phyloP scores from a whole-genome alignment of 1,139 yeast species.

The Lizanozyma gosingica region DNA sequence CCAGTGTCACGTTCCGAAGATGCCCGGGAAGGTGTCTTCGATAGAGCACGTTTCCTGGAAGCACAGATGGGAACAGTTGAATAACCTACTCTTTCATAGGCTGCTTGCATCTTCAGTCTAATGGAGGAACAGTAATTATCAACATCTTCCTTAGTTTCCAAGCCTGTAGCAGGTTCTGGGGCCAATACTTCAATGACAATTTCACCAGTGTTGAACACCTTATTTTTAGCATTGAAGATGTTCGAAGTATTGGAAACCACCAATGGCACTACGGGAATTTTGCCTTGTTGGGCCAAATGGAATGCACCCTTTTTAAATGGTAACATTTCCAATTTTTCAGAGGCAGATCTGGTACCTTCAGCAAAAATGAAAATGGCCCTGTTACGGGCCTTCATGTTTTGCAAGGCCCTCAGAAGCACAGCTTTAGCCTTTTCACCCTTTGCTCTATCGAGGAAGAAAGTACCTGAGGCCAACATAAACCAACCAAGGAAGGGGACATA shows the following conservation, averaged over 20 bases:
- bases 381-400: conserved; percentile 46
- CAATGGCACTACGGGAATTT: conserved; percentile 79
- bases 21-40: background rate
- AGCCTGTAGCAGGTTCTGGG: conserved; percentile 51
- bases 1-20: conserved; percentile 3
- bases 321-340: conserved; percentile 55
- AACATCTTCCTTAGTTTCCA: conserved; percentile 51
- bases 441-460: conserved; percentile 84
- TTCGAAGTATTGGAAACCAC: conserved; percentile 81
- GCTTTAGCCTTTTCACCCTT: conserved; percentile 66
- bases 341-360: conserved; percentile 89
- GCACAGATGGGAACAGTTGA: background rate
- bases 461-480: conserved; percentile 87
- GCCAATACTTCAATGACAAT: conserved; percentile 59
- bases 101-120: background rate
- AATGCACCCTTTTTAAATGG: conserved; percentile 97
- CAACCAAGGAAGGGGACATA: conserved; percentile 92
- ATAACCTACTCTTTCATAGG: background rate
- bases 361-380: conserved; percentile 83
- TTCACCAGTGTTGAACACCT: conserved; percentile 52
- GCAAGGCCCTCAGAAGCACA: conserved; percentile 64
- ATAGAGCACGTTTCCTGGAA: background rate
- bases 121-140: conserved; percentile 14
- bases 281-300: conserved; percentile 91
- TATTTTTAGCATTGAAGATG: conserved; percentile 50